A percentile compares a stretch with the other conserved stretches of the same genome.
Conservation (phyloP, 495 filamentous ascomycete species). For the Aeminium ludgeri region DNA sequence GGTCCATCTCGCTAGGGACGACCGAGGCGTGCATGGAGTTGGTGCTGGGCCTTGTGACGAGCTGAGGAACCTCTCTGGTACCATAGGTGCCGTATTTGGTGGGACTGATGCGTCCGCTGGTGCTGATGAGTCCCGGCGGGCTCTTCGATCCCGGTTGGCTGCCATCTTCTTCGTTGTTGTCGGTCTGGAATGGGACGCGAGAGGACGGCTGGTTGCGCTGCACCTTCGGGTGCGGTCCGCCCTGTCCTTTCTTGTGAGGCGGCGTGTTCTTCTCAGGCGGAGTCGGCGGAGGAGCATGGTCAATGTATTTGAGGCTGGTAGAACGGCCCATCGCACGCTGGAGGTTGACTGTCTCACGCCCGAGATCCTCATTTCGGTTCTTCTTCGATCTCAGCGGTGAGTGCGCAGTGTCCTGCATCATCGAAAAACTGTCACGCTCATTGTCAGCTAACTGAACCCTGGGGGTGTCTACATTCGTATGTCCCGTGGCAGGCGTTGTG, state of each 20-base stretch:
- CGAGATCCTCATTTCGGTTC: background rate
- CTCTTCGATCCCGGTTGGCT: background rate
- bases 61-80: constrained; percentile 5
- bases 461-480: background rate
- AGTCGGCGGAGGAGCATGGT: constrained; percentile 13
- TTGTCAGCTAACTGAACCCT: too few species aligned
- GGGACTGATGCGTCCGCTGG: constrained; percentile 6
- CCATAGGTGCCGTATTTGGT: constrained; percentile 15
- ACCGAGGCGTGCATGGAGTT: constrained; percentile 14
- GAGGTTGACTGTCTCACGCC: background rate
- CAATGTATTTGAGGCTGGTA: constrained; percentile 15
- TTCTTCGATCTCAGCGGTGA: background rate
- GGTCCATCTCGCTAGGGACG: constrained; percentile 6
- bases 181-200: background rate
- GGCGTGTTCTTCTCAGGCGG: constrained; percentile 18
- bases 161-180: background rate
- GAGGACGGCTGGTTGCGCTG: background rate
- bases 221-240: background rate
- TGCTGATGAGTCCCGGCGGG: constrained; percentile 5
- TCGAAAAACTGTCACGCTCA: too few species aligned
- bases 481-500: background rate
- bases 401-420: too few species aligned
- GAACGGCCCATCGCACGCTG: constrained; percentile 9
- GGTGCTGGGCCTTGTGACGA: constrained; percentile 13
- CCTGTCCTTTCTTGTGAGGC: constrained; percentile 10